phyloP scores from a whole-genome alignment of 2,329 filamentous ascomycete species.

The Emergomyces pasteurianus region DNA sequence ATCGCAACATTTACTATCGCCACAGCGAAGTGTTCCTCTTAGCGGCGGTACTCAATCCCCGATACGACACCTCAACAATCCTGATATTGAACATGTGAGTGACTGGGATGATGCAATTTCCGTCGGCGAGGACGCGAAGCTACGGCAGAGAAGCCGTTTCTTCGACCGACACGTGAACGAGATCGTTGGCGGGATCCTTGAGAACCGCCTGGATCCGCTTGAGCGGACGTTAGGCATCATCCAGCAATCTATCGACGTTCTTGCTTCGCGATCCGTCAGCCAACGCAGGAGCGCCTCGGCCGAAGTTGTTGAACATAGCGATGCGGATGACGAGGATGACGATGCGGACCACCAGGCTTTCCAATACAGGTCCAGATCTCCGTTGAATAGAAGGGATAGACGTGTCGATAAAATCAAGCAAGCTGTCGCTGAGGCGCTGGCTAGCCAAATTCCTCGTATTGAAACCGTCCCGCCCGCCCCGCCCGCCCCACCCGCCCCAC shows the following conservation, averaged over 20 bases:
- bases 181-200: slow-evolving; percentile 65
- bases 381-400: slow-evolving; percentile 54
- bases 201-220: slow-evolving; percentile 65
- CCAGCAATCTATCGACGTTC: slow-evolving; percentile 52
- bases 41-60: slow-evolving; percentile 39
- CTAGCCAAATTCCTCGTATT: slow-evolving; percentile 27
- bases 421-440: slow-evolving; percentile 54
- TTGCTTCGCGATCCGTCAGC: slow-evolving; percentile 46
- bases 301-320: slow-evolving; percentile 58
- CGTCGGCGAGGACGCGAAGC: slow-evolving; percentile 70
- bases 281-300: slow-evolving; percentile 52
- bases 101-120: slow-evolving; percentile 88
- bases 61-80: slow-evolving; percentile 52
- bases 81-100: slow-evolving; percentile 55
- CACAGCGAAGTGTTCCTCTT: slow-evolving; percentile 54
- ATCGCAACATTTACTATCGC: slow-evolving; percentile 40
- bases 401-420: slow-evolving; percentile 69
- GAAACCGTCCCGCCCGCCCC: slow-evolving; percentile 8
- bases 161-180: slow-evolving; percentile 86
- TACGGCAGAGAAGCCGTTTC: slow-evolving; percentile 70
- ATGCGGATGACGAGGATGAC: slow-evolving; percentile 90
- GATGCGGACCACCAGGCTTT: slow-evolving; percentile 40
- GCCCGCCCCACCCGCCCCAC: not conserved
- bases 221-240: slow-evolving; percentile 69
- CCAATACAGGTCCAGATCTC: slow-evolving; percentile 60